A percentile compares a stretch with the other conserved stretches of the same genome.
Evolutionary conservation across 2,329 filamentous ascomycete species (phyloP).

Genomic region (Aspergillus sp.): DNA sequence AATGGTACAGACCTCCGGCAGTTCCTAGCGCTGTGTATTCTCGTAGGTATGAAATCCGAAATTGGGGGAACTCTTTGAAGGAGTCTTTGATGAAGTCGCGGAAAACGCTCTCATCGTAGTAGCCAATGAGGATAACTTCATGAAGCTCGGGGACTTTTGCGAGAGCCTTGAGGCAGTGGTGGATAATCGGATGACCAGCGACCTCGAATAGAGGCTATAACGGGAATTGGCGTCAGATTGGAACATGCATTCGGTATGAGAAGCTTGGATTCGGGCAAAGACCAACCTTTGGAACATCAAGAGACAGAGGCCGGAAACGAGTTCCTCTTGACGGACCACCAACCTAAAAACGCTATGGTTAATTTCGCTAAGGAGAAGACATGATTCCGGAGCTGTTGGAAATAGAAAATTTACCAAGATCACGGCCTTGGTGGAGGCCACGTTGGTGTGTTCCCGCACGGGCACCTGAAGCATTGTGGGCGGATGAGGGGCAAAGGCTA

Average conservation of each 20-base stretch:
- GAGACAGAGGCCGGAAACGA: constrained; percentile 88
- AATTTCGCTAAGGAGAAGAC: constrained; percentile 11
- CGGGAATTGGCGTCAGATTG: constrained; percentile 12
- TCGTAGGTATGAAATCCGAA: constrained; percentile 91
- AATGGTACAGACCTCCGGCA: constrained; percentile 95
- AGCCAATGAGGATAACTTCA: constrained; percentile 96
- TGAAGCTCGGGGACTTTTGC: constrained; percentile 88
- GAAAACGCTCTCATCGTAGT: constrained; percentile 97
- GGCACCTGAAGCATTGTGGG: constrained; percentile 48
- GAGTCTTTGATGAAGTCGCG: constrained; percentile 97
- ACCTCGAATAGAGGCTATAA: constrained; percentile 91
- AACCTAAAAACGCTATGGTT: constrained; percentile 60
- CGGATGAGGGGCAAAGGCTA: constrained; percentile 16
- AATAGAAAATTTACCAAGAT: constrained; percentile 69
- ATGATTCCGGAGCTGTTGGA: not conserved
- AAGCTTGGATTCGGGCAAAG: constrained; percentile 3
- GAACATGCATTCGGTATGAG: not conserved
- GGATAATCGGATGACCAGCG: constrained; percentile 96
- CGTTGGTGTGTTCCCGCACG: constrained; percentile 40
- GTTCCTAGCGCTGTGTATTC: constrained; percentile 97
- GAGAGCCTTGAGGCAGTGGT: constrained; percentile 92
- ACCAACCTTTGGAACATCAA: constrained; percentile 89
- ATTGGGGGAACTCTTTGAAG: constrained; percentile 76
- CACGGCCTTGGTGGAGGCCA: constrained; percentile 81
- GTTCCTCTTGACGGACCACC: constrained; percentile 94